phyloP scores from a whole-genome alignment of 139 green algal species.

The Chlamydomonas asymmetrica region DNA sequence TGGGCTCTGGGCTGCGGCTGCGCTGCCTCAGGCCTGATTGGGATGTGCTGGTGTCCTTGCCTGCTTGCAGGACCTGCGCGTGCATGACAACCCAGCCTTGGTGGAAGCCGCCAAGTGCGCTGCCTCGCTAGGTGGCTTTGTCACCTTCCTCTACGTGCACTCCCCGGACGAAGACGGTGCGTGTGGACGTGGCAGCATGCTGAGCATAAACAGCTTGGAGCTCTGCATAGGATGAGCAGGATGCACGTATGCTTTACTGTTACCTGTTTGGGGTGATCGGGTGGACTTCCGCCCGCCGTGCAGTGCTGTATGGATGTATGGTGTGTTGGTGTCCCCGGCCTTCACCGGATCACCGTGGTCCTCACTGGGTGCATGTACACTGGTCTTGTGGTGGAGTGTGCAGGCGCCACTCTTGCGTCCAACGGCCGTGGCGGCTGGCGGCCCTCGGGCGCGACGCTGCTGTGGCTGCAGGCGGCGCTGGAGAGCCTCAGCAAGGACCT shows the following conservation, averaged over 20 bases:
- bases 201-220: no score
- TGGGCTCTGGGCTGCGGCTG: background rate
- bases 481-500: background rate
- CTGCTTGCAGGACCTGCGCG: constrained; percentile 48
- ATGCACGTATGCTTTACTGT: no score
- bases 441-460: background rate
- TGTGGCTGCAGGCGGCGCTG: constrained; percentile 1
- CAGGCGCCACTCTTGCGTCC: no score
- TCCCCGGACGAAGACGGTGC: constrained; percentile 50
- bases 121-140: constrained; percentile 11
- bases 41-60: background rate
- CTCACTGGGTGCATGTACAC: no score
- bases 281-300: no score
- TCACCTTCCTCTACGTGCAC: constrained; percentile 54
- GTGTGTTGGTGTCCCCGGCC: no score
- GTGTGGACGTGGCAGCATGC: no score
- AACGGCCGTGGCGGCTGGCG: constrained; percentile 1
- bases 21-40: background rate
- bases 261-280: no score
- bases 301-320: no score
- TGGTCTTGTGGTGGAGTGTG: no score
- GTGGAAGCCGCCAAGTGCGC: constrained; percentile 38
- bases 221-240: no score
- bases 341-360: no score
- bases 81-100: constrained; percentile 65